Evolutionary conservation across 1,284 basidiomycete species (phyloP), one percentile per base, ranked within the genome.

Genomic region (Kalmanozyma brasiliensis): DNA sequence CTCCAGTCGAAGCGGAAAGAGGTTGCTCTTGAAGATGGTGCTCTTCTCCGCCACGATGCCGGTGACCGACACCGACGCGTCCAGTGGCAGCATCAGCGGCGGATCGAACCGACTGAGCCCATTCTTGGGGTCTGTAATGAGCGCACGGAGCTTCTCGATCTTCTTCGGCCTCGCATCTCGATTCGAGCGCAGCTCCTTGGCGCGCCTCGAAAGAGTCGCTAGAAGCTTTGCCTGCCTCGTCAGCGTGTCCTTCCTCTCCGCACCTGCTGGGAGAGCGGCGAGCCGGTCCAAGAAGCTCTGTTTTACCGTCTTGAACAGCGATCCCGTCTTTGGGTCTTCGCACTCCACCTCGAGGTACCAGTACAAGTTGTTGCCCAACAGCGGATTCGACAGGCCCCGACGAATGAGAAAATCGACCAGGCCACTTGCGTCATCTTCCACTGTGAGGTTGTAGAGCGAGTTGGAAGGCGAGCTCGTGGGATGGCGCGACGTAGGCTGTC

Each of bases 271-370:
- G 7, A 60, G 34, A 14, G 41, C 30, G 2, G 23, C 42, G 0
- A 70, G 53, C n/a, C 63, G 90, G 72, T 88, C 88, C 87, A 93
- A 90, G 79, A 93, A 98, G 59, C 89, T 90, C 83, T 88, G 91
- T 10, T 92, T 91, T 1, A 98, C 92, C 46, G 90, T 87, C 1
- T 89, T 91, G 78, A 94, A 99, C 89, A 98, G 92, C 84, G 92
- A 92, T 3, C 92, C 92, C 79, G 91, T 88, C 35, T 61, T 65
- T 1, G 56, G 49, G 79, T 94, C 92, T 23, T 89, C 83, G 41
- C 90, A 90, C 82, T 98, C 96, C 3, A 98, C 95, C 87, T 93
- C 92, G 51, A 98, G 88, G 77, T 98, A 99, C 96, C 96, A 98
- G 80, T 96, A 91, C 61, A 98, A 86, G 24, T 91, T 88, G 77